Evolutionary conservation across 176 grass and related monocot species (phyloP).

Genomic region (Cenchrus fungigraminus): DNA sequence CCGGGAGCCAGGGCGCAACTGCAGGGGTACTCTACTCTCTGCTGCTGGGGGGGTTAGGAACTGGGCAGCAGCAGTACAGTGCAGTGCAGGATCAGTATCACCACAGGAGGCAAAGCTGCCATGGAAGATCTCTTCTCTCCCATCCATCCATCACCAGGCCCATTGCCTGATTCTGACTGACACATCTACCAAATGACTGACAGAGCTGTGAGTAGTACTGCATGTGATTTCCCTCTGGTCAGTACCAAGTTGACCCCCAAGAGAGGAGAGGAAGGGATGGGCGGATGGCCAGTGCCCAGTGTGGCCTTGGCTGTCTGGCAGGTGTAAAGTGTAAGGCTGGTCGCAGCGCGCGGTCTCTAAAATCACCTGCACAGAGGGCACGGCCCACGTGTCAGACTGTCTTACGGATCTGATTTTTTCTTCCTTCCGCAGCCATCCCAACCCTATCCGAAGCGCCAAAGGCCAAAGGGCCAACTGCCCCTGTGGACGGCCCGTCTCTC

Average conservation of each 20-base stretch:
- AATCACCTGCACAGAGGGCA: no score
- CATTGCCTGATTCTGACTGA: slow-evolving; percentile 36
- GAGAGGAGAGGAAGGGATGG: background rate
- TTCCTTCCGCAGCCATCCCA: no score
- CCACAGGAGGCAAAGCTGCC: slow-evolving; percentile 41
- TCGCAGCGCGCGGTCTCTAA: no score
- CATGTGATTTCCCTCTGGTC: slow-evolving; percentile 5
- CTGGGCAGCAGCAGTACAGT: background rate
- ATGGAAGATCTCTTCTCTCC: slow-evolving; percentile 36
- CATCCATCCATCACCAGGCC: slow-evolving; percentile 23
- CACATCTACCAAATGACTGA: background rate
- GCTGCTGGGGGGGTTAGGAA: background rate
- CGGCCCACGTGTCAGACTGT: no score
- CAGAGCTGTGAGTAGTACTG: no score
- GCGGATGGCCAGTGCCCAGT: background rate
- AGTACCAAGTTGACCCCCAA: slow-evolving; percentile 49
- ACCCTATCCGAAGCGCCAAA: no score
- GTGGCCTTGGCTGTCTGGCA: background rate
- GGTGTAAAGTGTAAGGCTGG: background rate
- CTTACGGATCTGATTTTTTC: no score
- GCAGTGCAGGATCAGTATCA: background rate
- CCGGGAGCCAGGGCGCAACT: background rate
- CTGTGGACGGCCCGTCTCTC: no score
- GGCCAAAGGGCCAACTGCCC: no score
- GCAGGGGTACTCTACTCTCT: background rate